phyloP scores from a whole-genome alignment of 1,284 basidiomycete genomes.

The Ustilago sp. region DNA sequence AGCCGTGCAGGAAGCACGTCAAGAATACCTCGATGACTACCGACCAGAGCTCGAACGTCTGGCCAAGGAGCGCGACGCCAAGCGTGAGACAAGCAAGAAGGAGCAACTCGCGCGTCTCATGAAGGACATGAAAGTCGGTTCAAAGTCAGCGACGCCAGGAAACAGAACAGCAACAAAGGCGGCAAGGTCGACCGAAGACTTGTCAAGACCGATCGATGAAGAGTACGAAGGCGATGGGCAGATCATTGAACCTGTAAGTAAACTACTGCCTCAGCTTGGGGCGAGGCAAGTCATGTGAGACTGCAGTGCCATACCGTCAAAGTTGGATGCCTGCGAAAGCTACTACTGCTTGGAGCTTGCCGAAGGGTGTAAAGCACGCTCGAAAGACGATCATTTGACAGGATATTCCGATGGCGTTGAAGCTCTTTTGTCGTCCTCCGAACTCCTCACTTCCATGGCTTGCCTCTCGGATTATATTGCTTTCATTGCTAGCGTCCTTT shows the following conservation, averaged over 20 bases:
- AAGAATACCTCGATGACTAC: conserved; percentile 90
- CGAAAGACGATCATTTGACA: conserved; percentile 15
- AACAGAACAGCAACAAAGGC: conserved; percentile 12
- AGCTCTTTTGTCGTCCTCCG: conserved; percentile 1
- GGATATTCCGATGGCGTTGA: conserved; percentile 12
- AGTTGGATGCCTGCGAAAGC: background rate
- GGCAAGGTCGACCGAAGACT: conserved; percentile 32
- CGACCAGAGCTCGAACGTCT: conserved; percentile 87
- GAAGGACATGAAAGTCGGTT: conserved; percentile 79
- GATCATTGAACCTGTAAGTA: conserved; percentile 65
- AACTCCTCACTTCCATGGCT: background rate
- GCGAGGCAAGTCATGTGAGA: too few relatives aligned
- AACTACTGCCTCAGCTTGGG: background rate
- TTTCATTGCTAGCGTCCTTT: conserved; percentile 12
- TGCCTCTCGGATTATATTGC: conserved; percentile 15
- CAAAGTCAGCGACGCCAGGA: conserved; percentile 10
- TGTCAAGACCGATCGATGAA: conserved; percentile 46
- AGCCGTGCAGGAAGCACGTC: conserved; percentile 85
- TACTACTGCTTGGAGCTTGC: background rate
- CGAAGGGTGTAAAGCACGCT: background rate
- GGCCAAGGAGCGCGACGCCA: conserved; percentile 73
- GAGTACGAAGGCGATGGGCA: conserved; percentile 68
- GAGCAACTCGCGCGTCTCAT: conserved; percentile 85
- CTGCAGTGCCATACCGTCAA: background rate
- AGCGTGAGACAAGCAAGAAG: conserved; percentile 75